Conservation (phyloP, 345 rosid species). For the Lenwebbia sp. region DNA sequence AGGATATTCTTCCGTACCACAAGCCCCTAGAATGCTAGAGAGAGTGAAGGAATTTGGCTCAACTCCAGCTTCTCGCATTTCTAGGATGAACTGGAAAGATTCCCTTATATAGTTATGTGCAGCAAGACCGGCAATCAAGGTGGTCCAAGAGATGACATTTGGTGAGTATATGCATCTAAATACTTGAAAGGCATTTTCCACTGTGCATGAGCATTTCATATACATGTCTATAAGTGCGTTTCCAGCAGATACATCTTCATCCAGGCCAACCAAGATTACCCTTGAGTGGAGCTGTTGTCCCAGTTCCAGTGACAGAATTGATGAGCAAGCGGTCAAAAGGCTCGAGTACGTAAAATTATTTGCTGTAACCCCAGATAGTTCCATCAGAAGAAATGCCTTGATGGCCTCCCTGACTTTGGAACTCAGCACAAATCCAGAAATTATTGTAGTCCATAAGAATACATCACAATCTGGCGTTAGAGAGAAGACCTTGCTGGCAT, state of each 20-base stretch:
- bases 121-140: constrained; percentile 48
- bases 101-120: constrained; percentile 27
- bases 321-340: constrained; percentile 28
- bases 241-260: constrained; percentile 38
- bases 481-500: constrained; percentile 33
- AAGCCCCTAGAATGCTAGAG: constrained; percentile 36
- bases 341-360: constrained; percentile 19
- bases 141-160: constrained; percentile 65
- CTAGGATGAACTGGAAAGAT: constrained; percentile 22
- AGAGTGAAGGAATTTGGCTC: constrained; percentile 50
- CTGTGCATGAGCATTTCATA: constrained; percentile 36
- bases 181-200: constrained; percentile 29
- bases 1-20: constrained; percentile 13
- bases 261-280: constrained; percentile 31
- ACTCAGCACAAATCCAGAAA: constrained; percentile 43
- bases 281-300: constrained; percentile 55
- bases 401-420: constrained; percentile 31
- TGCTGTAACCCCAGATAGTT: constrained; percentile 21
- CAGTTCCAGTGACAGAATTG: constrained; percentile 21
- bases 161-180: constrained; percentile 34
- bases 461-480: constrained; percentile 33
- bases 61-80: constrained; percentile 41
- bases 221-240: constrained; percentile 65
- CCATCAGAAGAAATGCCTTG: constrained; percentile 40
- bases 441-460: constrained; percentile 39